Evolutionary conservation across 1,284 basidiomycete species (phyloP).

Genomic region (Athelia psychrophila): DNA sequence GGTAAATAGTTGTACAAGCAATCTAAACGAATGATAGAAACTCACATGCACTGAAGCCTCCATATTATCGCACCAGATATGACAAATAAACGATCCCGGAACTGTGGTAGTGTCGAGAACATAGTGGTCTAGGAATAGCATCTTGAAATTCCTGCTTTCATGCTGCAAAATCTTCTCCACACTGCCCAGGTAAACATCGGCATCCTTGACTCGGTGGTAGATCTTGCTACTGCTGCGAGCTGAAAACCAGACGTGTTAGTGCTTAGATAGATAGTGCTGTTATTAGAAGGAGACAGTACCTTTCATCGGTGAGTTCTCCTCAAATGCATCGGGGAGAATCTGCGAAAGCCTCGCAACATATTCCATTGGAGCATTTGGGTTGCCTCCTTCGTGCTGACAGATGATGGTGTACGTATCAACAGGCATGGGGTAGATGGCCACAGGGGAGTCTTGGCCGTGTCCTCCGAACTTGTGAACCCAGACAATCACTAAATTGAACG

Average conservation of each 20-base stretch:
- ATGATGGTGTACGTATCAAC: not conserved
- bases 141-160: not conserved
- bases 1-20: not conserved
- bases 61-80: not conserved
- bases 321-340: not conserved
- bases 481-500: not conserved
- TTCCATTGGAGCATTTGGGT: not conserved
- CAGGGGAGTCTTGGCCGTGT: not conserved
- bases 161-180: not conserved
- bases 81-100: not conserved
- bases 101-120: not conserved
- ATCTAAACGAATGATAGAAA: not conserved
- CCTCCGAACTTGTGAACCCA: not conserved
- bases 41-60: too few species aligned
- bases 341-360: conserved; percentile 1
- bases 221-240: not conserved
- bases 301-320: not conserved
- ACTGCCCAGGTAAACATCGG: not conserved
- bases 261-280: not conserved
- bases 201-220: not conserved
- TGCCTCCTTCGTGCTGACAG: not conserved
- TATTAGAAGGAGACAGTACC: not conserved
- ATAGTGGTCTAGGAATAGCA: not conserved
- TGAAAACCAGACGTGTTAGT: too few species aligned
- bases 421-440: not conserved